phyloP scores from a whole-genome alignment of 73 alveolate species.

The Uronychia setigera region DNA sequence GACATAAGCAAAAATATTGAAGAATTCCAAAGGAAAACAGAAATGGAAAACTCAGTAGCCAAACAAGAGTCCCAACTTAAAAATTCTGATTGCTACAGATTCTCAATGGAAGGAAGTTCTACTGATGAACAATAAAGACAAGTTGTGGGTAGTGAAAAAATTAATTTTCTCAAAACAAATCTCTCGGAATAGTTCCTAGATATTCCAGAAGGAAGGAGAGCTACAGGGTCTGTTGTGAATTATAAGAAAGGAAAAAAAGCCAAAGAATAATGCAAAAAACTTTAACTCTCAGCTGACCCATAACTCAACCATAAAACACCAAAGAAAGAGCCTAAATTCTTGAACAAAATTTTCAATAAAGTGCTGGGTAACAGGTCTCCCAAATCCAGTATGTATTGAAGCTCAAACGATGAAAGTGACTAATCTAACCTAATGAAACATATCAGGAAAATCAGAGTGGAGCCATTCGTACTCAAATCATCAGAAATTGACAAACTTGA shows the following conservation, averaged over 20 bases:
- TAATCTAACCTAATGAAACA: too few relatives aligned
- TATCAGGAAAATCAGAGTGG: not conserved
- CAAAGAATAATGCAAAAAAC: too few relatives aligned
- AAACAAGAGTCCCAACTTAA: too few relatives aligned
- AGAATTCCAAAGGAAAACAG: not conserved
- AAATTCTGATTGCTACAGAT: not conserved
- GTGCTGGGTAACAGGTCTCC: not conserved
- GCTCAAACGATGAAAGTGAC: not conserved
- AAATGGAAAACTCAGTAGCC: not conserved
- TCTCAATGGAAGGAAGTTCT: not conserved
- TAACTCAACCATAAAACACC: not conserved
- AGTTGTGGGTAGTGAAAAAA: not conserved
- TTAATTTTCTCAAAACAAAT: not conserved
- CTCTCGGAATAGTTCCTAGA: not conserved
- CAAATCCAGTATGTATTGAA: too few relatives aligned
- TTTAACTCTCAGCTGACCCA: not conserved
- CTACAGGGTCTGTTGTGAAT: not conserved
- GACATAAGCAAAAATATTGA: too few relatives aligned
- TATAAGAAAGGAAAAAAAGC: not conserved
- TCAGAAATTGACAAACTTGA: not conserved
- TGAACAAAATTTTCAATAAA: not conserved
- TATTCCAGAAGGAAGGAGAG: not conserved
- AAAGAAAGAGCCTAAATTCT: not conserved
- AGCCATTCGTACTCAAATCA: not conserved
- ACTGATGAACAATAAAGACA: not conserved